These are phyloP conservation scores for Apiosordaria backusii DNA, from an alignment of 495 filamentous ascomycete species.

Conservation along the genomic window DNA sequence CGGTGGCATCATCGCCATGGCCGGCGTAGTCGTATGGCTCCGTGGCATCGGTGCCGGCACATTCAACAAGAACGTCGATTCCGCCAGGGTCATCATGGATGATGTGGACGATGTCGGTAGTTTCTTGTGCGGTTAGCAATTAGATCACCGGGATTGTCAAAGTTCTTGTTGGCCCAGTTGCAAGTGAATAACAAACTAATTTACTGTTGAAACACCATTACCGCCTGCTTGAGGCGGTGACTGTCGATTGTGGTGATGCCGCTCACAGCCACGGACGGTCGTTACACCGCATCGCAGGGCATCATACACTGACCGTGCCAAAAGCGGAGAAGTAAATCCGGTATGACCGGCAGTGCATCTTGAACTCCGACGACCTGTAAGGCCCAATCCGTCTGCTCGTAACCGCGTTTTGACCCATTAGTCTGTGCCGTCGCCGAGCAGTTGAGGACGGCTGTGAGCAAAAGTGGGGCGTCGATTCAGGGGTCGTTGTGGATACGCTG, in stretches of 20 bases:
- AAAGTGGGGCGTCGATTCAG: not conserved
- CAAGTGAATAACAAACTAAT: not conserved
- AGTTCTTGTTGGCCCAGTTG: not conserved
- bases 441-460: not conserved
- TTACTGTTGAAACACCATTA: not conserved
- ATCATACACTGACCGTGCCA: not conserved
- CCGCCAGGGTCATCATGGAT: slow-evolving; percentile 57
- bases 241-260: not conserved
- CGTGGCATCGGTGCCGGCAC: slow-evolving; percentile 57
- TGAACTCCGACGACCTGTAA: too few relatives aligned
- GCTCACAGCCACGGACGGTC: not conserved
- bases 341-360: too few relatives aligned
- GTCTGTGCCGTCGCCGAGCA: not conserved
- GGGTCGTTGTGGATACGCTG: not conserved
- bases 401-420: not conserved
- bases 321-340: not conserved
- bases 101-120: not conserved
- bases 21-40: slow-evolving; percentile 56
- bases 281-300: not conserved
- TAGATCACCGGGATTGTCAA: too few relatives aligned
- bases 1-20: slow-evolving; percentile 52
- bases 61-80: slow-evolving; percentile 49
- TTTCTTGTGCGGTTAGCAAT: too few relatives aligned
- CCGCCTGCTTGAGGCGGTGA: not conserved
- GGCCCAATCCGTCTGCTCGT: too few relatives aligned